Conservation (phyloP, 768 basidiomycete species). For the Calocybe indica region DNA sequence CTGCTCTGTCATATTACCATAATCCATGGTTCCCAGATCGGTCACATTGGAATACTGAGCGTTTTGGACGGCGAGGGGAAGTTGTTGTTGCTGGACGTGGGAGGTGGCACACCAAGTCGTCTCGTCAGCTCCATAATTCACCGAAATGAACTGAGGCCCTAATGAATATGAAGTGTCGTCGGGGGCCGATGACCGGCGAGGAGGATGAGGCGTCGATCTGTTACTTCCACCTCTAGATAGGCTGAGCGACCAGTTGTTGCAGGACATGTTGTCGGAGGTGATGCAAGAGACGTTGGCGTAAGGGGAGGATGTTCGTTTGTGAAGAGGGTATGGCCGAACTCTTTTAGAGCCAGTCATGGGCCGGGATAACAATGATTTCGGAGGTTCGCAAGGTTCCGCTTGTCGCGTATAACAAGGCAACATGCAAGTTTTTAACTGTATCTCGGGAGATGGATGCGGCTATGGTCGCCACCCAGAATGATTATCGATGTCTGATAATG, state of each 20-base stretch:
- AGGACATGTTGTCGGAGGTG: constrained; percentile 2
- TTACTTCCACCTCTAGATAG: constrained; percentile 23
- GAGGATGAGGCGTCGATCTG: constrained; percentile 22
- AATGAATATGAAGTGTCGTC: constrained; percentile 26
- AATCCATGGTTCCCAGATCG: constrained; percentile 10
- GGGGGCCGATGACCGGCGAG: constrained; percentile 33
- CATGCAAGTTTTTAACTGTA: too few relatives aligned
- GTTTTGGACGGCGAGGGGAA: constrained; percentile 21
- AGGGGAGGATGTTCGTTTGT: constrained; percentile 2
- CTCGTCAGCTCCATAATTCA: constrained; percentile 8
- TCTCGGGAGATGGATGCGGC: too few relatives aligned
- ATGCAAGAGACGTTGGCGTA: not conserved
- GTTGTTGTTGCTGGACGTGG: constrained; percentile 5
- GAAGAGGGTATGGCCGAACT: constrained; percentile 1
- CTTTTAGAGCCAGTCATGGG: not conserved
- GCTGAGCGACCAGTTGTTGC: constrained; percentile 23
- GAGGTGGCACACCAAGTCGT: constrained; percentile 3
- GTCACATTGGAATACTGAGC: constrained; percentile 18
- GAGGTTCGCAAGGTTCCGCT: too few relatives aligned
- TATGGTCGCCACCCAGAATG: too few relatives aligned
- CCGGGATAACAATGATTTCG: too few relatives aligned
- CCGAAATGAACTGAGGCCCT: constrained; percentile 27
- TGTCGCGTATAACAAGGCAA: too few relatives aligned
- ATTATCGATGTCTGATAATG: too few relatives aligned
- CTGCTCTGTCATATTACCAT: constrained; percentile 9